phyloP scores from a whole-genome alignment of 2,329 filamentous ascomycete species.

The Elsinoe batatas region DNA sequence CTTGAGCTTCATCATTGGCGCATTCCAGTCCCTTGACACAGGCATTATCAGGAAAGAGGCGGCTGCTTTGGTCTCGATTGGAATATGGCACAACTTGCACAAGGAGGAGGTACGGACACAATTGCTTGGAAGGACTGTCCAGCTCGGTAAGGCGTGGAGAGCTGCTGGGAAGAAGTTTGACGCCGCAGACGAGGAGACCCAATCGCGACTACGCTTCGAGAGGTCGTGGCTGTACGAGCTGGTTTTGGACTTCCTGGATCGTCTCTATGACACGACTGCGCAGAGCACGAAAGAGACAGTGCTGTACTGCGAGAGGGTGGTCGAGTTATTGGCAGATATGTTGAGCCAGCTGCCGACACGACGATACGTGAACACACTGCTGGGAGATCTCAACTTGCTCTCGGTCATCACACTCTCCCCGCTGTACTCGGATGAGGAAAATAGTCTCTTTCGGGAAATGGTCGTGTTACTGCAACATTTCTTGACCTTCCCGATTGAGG shows the following conservation, averaged over 20 bases:
- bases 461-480: slow-evolving; percentile 76
- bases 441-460: slow-evolving; percentile 70
- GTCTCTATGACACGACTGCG: slow-evolving; percentile 49
- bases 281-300: slow-evolving; percentile 45
- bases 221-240: slow-evolving; percentile 87
- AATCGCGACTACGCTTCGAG: slow-evolving; percentile 78
- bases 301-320: slow-evolving; percentile 81
- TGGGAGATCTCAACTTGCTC: slow-evolving; percentile 77
- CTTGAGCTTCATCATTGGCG: slow-evolving; percentile 79
- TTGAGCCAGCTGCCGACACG: slow-evolving; percentile 89
- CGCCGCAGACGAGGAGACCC: slow-evolving; percentile 66
- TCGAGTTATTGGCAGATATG: slow-evolving; percentile 82
- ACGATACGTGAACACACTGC: slow-evolving; percentile 80
- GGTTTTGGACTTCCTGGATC: slow-evolving; percentile 68
- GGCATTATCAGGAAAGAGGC: slow-evolving; percentile 89
- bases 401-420: slow-evolving; percentile 69
- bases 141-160: slow-evolving; percentile 82
- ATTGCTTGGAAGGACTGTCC: slow-evolving; percentile 61
- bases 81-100: slow-evolving; percentile 88
- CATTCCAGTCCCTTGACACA: slow-evolving; percentile 89
- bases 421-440: slow-evolving; percentile 63
- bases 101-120: slow-evolving; percentile 64
- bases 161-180: slow-evolving; percentile 80
- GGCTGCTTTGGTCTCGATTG: slow-evolving; percentile 86
- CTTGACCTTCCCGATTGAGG: slow-evolving; percentile 79